Evolutionary conservation across 1,139 yeast genomes (phyloP).

Genomic region (Pichia sp.): DNA sequence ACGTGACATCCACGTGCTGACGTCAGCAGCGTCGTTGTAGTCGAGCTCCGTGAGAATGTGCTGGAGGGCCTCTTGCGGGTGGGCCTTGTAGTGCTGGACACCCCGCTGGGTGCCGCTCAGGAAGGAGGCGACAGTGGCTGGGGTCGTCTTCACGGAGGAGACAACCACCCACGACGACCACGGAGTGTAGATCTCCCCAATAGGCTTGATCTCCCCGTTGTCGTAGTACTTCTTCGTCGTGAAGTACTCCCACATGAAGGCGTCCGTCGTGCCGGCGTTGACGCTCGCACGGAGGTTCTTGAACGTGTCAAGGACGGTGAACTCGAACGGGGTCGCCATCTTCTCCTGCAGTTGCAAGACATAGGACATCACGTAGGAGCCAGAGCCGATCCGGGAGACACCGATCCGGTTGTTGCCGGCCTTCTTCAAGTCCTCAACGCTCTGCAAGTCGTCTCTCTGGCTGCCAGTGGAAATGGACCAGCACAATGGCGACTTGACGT

Average conservation of each 20-base stretch:
- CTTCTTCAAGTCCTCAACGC: slow-evolving; percentile 45
- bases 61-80: slow-evolving; percentile 64
- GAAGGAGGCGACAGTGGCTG: slow-evolving; percentile 26
- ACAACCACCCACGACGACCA: slow-evolving; percentile 96
- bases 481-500: slow-evolving; percentile 77
- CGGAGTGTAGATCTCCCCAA: slow-evolving; percentile 90
- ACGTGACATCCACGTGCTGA: slow-evolving; percentile 74
- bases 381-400: slow-evolving; percentile 87
- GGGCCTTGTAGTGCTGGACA: slow-evolving; percentile 59
- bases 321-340: slow-evolving; percentile 40
- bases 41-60: slow-evolving; percentile 69
- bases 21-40: slow-evolving; percentile 68
- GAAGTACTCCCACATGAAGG: slow-evolving; percentile 96
- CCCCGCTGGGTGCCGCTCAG: slow-evolving; percentile 64
- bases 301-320: slow-evolving; percentile 65
- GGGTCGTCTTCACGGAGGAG: slow-evolving; percentile 42
- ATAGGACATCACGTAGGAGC: slow-evolving; percentile 88
- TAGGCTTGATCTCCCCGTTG: slow-evolving; percentile 69
- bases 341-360: slow-evolving; percentile 70
- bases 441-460: slow-evolving; percentile 50
- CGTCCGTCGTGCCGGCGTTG: slow-evolving; percentile 64
- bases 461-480: slow-evolving; percentile 89
- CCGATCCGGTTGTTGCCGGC: slow-evolving; percentile 63
- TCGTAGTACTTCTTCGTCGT: slow-evolving; percentile 87
- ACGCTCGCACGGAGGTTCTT: slow-evolving; percentile 78